Base-by-base conservation (phyloP, 1,139 yeast genomes). In the Sugiyamaella xylanicola region DNA sequence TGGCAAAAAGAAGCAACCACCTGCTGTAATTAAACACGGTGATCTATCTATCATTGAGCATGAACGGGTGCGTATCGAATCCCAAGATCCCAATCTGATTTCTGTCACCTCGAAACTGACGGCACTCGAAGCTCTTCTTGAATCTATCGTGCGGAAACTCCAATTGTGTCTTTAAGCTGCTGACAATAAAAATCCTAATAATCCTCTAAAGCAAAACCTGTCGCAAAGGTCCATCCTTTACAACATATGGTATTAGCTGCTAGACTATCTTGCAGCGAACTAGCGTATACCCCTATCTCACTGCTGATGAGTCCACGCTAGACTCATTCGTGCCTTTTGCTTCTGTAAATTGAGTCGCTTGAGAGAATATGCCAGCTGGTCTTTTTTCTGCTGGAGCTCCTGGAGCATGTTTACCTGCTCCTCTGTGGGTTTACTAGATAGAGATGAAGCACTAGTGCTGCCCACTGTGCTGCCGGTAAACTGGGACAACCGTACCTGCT, bases 41-140 rank as follows among this genome's bases (percentile, higher is more conserved):
- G 70, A 70, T 17, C 64, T 63, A 41, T 74, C 74, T 3, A 78
- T 77, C 2, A 67, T 75, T 44, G 80, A 76, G 56, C 63, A 68
- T 49, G 80, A 76, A 51, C 72, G 74, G 51, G 60, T 75, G 3
- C 64, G 72, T 5, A 72, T 74, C 15, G 73, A 74, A 29, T 72
- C 78, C 29, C 79, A 77, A 58, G 82, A 79, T 56, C 82, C 82
- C 4, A 71, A 72, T 48, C 60, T 78, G 46, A 71, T 78, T 19
- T 73, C 78, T 32, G 73, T 77, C 3, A 66, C 73, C 19, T 70
- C 80, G 5, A 78, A 78, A 59, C 62, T 78, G 21, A 53, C 58
- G 11, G 65, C 68, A 1, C 56, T 65, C 47, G 68, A 65, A 53
- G 55, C 58, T 35, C 65, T 63, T 45, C 53, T 66, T 25, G 65